Evolutionary conservation across 331 rosid species (phyloP).

Genomic region (Saraca asoca): DNA sequence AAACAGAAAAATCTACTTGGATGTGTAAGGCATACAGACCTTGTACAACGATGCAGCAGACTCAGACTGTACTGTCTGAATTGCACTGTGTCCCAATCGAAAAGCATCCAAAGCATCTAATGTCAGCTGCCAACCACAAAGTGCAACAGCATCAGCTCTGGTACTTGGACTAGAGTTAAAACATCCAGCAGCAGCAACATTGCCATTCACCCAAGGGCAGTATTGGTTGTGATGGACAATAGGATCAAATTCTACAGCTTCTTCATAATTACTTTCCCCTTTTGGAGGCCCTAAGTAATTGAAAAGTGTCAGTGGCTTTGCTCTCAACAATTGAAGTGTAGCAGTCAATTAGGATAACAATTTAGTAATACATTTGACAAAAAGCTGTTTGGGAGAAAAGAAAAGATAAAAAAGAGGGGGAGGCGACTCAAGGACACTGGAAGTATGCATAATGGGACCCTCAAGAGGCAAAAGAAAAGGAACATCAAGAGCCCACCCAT

Average conservation of each 20-base stretch:
- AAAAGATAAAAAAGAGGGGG: too few species aligned
- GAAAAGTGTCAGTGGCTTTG: conserved; percentile 31
- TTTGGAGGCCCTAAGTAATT: conserved; percentile 75
- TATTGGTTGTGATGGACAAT: conserved; percentile 81
- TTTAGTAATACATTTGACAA: conserved; percentile 12
- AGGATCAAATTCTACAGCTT: conserved; percentile 85
- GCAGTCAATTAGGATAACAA: conserved; percentile 10
- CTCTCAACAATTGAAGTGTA: conserved; percentile 16
- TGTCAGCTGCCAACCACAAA: conserved; percentile 93
- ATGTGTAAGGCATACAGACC: conserved; percentile 48
- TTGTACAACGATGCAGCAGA: conserved; percentile 97
- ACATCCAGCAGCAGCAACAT: conserved; percentile 96
- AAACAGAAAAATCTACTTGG: conserved; percentile 9
- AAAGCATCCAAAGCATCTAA: conserved; percentile 87
- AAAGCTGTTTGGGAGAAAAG: background rate
- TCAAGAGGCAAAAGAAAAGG: background rate
- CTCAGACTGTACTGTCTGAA: conserved; percentile 79
- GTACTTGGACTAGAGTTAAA: conserved; percentile 53
- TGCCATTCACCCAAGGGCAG: conserved; percentile 99
- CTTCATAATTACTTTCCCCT: conserved; percentile 94
- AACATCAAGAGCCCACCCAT: background rate
- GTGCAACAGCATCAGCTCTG: conserved; percentile 63
- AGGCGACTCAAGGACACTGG: background rate
- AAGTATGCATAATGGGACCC: background rate
- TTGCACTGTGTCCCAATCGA: conserved; percentile 70